Evolutionary conservation across 129 eudicot genomes (phyloP).

Genomic region (Daucus carota): DH1_v3.0 NC_030384.2:49443501-49444000

Average conservation of each 20-base stretch:
- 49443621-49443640: constrained; percentile 16
- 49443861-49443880: neutral
- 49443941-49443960: neutral
- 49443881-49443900: neutral
- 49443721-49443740: neutral
- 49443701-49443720: neutral
- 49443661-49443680: neutral
- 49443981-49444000: neutral
- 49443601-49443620: neutral
- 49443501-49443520: neutral
- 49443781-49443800: neutral
- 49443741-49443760: constrained; percentile 9
- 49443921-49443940: neutral
- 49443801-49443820: constrained; percentile 9
- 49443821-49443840: constrained; percentile 2
- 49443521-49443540: neutral
- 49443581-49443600: neutral
- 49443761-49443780: constrained; percentile 9
- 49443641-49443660: constrained; percentile 17
- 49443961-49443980: neutral
- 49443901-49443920: neutral
- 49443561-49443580: neutral
- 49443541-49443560: neutral
- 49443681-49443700: neutral
- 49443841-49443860: constrained; percentile 10